Conservation (phyloP, 345 rosid genomes). For the Gossypium thurberi region DNA sequence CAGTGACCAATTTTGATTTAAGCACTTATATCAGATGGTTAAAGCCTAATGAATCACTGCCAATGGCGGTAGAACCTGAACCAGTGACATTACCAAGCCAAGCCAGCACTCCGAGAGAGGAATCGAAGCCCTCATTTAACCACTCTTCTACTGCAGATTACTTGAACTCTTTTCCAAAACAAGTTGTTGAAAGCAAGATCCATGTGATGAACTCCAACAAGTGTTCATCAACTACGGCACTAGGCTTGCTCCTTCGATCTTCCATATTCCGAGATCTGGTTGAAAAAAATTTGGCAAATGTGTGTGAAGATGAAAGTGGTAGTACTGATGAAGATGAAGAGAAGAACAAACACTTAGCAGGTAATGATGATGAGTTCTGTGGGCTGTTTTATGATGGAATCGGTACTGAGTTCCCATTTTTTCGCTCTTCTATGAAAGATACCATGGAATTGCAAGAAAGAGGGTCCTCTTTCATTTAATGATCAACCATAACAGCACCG, state of each 20-base stretch:
- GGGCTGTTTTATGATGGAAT: slow-evolving; percentile 31
- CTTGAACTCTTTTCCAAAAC: slow-evolving; percentile 16
- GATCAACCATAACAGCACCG: slow-evolving; percentile 5
- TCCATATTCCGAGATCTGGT: slow-evolving; percentile 49
- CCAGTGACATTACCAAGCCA: slow-evolving; percentile 10
- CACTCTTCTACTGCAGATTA: slow-evolving; percentile 19
- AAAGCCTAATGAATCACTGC: slow-evolving; percentile 30
- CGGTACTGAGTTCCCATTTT: slow-evolving; percentile 23
- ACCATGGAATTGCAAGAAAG: slow-evolving; percentile 26
- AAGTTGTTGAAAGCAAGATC: slow-evolving; percentile 16
- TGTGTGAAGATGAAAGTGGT: slow-evolving; percentile 22
- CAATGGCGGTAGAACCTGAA: slow-evolving; percentile 16
- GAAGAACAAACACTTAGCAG: slow-evolving; percentile 4
- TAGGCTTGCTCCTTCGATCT: slow-evolving; percentile 49
- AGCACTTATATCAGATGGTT: slow-evolving; percentile 47
- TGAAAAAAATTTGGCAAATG: slow-evolving; percentile 35
- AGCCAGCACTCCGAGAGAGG: slow-evolving; percentile 25
- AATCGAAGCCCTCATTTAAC: slow-evolving; percentile 23
- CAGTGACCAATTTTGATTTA: slow-evolving; percentile 48
- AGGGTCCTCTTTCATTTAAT: slow-evolving; percentile 28
- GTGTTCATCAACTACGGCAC: slow-evolving; percentile 42
- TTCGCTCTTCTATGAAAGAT: slow-evolving; percentile 25
- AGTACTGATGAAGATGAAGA: slow-evolving; percentile 23
- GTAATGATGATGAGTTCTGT: slow-evolving; percentile 32
- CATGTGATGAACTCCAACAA: slow-evolving; percentile 21